A percentile compares a stretch with the other conserved stretches of the same genome.
These are phyloP conservation scores for Nymphaea thermarum DNA, from an alignment of 164 flowering plant species.

Conservation along the genomic window DNA sequence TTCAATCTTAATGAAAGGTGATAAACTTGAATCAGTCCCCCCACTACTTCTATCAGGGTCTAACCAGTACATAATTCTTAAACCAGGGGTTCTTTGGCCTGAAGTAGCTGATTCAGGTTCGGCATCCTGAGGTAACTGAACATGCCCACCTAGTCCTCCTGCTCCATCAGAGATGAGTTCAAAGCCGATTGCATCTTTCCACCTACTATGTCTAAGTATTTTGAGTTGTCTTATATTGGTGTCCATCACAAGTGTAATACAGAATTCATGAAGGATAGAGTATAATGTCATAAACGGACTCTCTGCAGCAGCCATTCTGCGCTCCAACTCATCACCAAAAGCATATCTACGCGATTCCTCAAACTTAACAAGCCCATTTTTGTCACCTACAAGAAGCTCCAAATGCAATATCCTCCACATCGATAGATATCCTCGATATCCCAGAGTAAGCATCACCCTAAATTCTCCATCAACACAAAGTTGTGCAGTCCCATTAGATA, in stretches of 20 bases:
- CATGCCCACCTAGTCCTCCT: constrained; percentile 34
- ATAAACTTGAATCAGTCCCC: constrained; percentile 43
- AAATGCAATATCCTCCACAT: constrained; percentile 94
- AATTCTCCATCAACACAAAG: constrained; percentile 90
- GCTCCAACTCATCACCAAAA: constrained; percentile 94
- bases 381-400: constrained; percentile 95
- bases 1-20: constrained; percentile 79
- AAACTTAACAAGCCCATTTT: constrained; percentile 62
- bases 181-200: constrained; percentile 95
- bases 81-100: constrained; percentile 71
- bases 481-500: constrained; percentile 73
- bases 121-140: constrained; percentile 55
- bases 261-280: constrained; percentile 88
- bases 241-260: constrained; percentile 88
- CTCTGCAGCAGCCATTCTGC: constrained; percentile 87
- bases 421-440: constrained; percentile 85
- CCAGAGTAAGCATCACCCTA: constrained; percentile 82
- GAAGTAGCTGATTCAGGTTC: constrained; percentile 45
- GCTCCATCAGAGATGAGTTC: constrained; percentile 71
- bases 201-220: constrained; percentile 73
- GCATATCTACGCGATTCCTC: constrained; percentile 66
- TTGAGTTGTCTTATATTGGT: constrained; percentile 88
- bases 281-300: constrained; percentile 69
- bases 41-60: constrained; percentile 51
- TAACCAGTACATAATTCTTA: constrained; percentile 82